These are phyloP conservation scores for Neofusicoccum ribis DNA, from an alignment of 2,329 filamentous ascomycete genomes.

Conservation along the genomic window DNA sequence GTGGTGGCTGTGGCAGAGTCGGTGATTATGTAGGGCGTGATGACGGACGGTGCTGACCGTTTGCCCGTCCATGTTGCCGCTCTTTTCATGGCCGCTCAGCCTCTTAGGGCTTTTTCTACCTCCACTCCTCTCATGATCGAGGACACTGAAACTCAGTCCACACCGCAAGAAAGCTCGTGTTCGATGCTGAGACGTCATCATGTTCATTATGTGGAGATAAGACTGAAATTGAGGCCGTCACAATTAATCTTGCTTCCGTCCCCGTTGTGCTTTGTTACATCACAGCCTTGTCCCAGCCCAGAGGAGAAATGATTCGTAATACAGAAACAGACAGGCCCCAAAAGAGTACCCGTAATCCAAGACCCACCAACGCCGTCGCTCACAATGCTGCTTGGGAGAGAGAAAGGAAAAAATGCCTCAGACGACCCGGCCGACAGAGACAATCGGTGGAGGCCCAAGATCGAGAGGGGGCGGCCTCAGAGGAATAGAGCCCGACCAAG, in stretches of 20 bases:
- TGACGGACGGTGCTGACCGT: no score
- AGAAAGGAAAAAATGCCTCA: neutral
- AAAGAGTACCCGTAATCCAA: neutral
- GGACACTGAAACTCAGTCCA: no score
- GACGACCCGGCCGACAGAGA: neutral
- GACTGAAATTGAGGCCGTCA: neutral
- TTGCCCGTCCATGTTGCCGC: no score
- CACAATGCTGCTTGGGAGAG: neutral
- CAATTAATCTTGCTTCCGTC: neutral
- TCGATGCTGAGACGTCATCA: no score
- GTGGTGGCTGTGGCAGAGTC: no score
- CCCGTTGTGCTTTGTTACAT: neutral
- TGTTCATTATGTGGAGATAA: no score
- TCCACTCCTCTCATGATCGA: no score
- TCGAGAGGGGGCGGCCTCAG: no score
- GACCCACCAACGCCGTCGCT: conserved; percentile 11
- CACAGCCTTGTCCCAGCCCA: neutral
- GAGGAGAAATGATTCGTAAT: neutral
- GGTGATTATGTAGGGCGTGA: no score
- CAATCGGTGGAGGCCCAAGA: neutral
- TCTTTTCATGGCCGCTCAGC: no score
- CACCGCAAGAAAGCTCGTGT: no score
- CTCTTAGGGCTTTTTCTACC: no score
- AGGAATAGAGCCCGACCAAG: neutral
- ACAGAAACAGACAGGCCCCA: neutral